A percentile compares a stretch with the other conserved stretches of the same genome.
phyloP scores from a whole-genome alignment of 1,284 basidiomycete genomes.

The Meripilus lineatus region DNA sequence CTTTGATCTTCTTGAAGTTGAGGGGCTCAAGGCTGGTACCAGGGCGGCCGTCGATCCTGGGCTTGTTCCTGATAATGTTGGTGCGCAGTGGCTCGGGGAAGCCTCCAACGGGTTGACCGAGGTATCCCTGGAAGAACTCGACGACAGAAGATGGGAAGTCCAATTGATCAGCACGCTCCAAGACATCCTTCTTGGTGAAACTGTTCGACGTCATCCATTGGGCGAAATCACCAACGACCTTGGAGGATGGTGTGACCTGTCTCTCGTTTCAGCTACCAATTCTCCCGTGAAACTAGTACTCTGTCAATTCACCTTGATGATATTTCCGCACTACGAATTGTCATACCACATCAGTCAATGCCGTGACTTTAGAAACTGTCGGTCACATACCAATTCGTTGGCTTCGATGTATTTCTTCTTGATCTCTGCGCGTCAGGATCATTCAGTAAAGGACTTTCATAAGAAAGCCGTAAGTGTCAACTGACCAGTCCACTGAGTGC shows the following conservation, averaged over 20 bases:
- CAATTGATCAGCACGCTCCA: conserved; percentile 82
- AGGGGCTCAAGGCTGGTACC: conserved; percentile 84
- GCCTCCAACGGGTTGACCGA: conserved; percentile 95
- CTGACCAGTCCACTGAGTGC: conserved; percentile 90
- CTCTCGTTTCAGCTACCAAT: too few relatives aligned
- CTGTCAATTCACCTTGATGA: conserved; percentile 79
- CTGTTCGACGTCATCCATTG: conserved; percentile 99
- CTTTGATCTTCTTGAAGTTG: conserved; percentile 96
- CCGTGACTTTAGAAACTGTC: background rate
- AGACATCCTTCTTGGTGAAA: conserved; percentile 82
- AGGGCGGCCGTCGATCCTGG: conserved; percentile 90
- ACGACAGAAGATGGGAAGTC: conserved; percentile 98
- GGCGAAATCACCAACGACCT: conserved; percentile 99
- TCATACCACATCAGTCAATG: background rate
- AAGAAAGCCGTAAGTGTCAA: too few relatives aligned
- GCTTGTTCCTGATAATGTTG: conserved; percentile 91
- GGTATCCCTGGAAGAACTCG: conserved; percentile 97
- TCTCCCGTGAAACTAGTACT: too few relatives aligned
- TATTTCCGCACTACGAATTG: conserved; percentile 81
- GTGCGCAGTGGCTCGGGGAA: conserved; percentile 97
- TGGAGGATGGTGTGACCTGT: conserved; percentile 97
- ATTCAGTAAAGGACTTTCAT: conserved; percentile 10
- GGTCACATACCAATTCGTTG: conserved; percentile 72
- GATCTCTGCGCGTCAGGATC: conserved; percentile 59
- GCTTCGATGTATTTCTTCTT: conserved; percentile 99